Percentiles rank a stretch among this genome's conserved stretches.
These are phyloP conservation scores for Populus deltoides DNA, from an alignment of 345 rosid genomes.

Conservation along the genomic window DNA sequence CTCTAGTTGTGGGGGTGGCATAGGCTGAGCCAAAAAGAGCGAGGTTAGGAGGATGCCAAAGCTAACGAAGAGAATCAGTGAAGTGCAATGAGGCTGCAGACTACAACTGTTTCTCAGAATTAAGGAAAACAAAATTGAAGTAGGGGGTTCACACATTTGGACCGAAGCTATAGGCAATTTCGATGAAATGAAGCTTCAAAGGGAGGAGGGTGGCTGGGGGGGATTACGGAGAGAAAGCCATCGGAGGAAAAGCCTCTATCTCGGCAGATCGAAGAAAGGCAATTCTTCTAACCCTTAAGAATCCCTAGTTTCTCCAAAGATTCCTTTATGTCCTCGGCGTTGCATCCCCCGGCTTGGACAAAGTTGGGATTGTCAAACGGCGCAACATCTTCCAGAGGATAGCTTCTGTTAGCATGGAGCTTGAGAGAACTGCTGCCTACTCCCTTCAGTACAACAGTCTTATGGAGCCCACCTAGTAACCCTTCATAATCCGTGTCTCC, in stretches of 20 bases:
- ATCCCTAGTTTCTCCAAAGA: conserved; percentile 18
- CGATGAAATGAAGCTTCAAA: too few species aligned
- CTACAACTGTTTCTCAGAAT: too few species aligned
- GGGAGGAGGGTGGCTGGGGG: too few species aligned
- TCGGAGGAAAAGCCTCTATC: not conserved
- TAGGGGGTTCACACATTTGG: too few species aligned
- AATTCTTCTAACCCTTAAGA: conserved; percentile 1
- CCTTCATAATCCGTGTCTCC: conserved; percentile 25
- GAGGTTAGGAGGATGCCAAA: too few species aligned
- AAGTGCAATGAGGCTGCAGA: too few species aligned
- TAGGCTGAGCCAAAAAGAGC: too few species aligned
- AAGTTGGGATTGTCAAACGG: conserved; percentile 18
- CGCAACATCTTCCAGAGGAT: conserved; percentile 14
- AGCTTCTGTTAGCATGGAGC: conserved; percentile 21
- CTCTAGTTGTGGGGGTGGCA: too few species aligned
- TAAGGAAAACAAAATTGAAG: too few species aligned
- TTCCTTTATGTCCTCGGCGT: not conserved
- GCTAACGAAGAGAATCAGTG: too few species aligned
- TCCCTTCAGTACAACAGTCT: conserved; percentile 20
- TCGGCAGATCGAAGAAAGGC: not conserved
- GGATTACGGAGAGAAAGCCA: too few species aligned
- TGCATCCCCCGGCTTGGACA: conserved; percentile 4
- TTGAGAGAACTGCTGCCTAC: conserved; percentile 7
- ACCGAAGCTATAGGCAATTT: too few species aligned
- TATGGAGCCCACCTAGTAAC: conserved; percentile 19